Conservation (phyloP, 2,329 filamentous ascomycete genomes). For the Apiospora aurea region DNA sequence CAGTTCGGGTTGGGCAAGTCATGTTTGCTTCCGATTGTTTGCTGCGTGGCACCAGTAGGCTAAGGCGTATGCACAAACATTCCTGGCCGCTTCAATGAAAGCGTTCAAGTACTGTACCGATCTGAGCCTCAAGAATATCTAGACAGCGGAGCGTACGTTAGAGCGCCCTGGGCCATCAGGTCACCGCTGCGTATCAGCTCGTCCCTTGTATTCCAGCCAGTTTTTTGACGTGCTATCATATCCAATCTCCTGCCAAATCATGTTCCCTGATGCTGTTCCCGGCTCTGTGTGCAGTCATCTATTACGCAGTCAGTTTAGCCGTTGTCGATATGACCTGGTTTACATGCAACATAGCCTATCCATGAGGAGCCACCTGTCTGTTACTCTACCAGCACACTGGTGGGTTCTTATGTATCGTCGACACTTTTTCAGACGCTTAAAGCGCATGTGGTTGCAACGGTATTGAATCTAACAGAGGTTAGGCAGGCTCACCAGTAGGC, state of each 20-base stretch:
- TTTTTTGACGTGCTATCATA: not conserved
- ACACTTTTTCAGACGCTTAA: not conserved
- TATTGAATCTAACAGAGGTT: not conserved
- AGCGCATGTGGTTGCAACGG: not conserved
- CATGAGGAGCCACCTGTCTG: not conserved
- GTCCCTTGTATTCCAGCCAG: not conserved
- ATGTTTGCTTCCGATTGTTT: slow-evolving; percentile 6
- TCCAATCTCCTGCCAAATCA: not conserved
- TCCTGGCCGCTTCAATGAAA: not conserved
- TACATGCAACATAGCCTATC: not conserved
- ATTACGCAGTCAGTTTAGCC: not conserved
- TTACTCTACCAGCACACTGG: not conserved
- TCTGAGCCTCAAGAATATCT: not conserved
- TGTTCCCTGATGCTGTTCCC: not conserved
- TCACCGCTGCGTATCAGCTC: not conserved
- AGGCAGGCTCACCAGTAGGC: not conserved
- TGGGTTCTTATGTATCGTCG: not conserved
- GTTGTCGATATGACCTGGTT: not conserved
- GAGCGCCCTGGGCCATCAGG: not conserved
- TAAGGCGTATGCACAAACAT: not conserved
- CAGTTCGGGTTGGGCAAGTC: not conserved
- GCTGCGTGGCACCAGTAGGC: slow-evolving; percentile 4
- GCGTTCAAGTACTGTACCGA: not conserved
- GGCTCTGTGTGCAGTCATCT: not conserved
- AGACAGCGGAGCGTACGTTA: not conserved